Evolutionary conservation across 208 protist genomes (phyloP).

Genomic region (Wallacemonas sp.): DNA sequence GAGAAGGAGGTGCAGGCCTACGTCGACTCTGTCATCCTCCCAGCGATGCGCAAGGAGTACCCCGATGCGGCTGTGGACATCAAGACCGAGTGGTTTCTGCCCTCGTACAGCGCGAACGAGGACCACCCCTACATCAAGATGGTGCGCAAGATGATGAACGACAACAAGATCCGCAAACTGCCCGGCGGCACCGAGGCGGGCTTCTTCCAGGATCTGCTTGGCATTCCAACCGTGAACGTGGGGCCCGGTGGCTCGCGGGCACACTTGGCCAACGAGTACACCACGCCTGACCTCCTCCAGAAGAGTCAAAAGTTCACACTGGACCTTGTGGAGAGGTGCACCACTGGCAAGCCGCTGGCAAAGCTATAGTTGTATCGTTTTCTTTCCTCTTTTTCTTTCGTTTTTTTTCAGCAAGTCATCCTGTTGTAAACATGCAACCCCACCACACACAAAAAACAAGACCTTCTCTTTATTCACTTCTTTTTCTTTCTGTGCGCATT

Average conservation of each 20-base stretch:
- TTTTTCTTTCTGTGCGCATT: too few species aligned
- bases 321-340: constrained; percentile 22
- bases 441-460: too few species aligned
- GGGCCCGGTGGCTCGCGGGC: constrained; percentile 54
- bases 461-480: too few species aligned
- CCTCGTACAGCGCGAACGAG: constrained; percentile 33
- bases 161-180: constrained; percentile 18
- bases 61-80: constrained; percentile 28
- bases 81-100: background rate
- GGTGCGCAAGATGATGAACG: constrained; percentile 18
- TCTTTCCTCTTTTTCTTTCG: background rate
- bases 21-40: constrained; percentile 28
- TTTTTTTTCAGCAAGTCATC: background rate
- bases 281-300: constrained; percentile 15
- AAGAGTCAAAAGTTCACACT: constrained; percentile 23
- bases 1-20: constrained; percentile 27
- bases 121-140: constrained; percentile 32
- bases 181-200: constrained; percentile 51
- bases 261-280: constrained; percentile 61
- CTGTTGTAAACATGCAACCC: too few species aligned
- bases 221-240: constrained; percentile 42
- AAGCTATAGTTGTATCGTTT: constrained; percentile 16
- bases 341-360: constrained; percentile 14
- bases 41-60: constrained; percentile 46
- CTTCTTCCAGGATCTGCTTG: constrained; percentile 44